Evolutionary conservation across 1,284 basidiomycete species (phyloP).

Genomic region (Peniophora sp.): DNA sequence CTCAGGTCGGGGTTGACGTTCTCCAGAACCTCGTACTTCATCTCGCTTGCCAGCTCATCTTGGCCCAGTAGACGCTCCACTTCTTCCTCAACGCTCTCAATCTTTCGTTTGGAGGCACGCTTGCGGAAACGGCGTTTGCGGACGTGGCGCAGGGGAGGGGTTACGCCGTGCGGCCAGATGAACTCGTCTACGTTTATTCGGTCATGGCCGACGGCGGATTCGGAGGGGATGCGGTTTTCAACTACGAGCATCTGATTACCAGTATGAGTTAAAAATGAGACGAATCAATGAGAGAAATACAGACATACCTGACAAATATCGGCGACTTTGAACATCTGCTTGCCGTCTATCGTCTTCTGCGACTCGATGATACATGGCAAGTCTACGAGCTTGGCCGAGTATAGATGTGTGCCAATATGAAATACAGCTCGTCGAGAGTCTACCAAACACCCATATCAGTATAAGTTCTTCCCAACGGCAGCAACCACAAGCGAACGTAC

Average conservation of each 20-base stretch:
- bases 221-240: conserved; percentile 67
- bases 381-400: conserved; percentile 93
- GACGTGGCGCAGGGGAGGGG: conserved; percentile 87
- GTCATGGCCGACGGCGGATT: conserved; percentile 48
- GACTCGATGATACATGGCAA: conserved; percentile 92
- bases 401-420: conserved; percentile 76
- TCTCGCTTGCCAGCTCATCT: conserved; percentile 75
- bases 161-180: conserved; percentile 95
- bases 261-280: conserved; percentile 8
- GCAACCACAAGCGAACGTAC: conserved; percentile 29
- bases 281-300: conserved; percentile 2
- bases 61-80: conserved; percentile 88
- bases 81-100: conserved; percentile 95
- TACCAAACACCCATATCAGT: conserved; percentile 20
- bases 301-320: conserved; percentile 89
- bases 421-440: conserved; percentile 91
- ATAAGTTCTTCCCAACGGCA: not conserved
- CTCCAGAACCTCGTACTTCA: conserved; percentile 76
- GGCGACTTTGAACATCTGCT: conserved; percentile 97
- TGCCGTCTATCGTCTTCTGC: conserved; percentile 94
- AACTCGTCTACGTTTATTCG: conserved; percentile 92
- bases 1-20: conserved; percentile 84
- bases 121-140: conserved; percentile 93
- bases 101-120: conserved; percentile 82
- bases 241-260: conserved; percentile 75